phyloP scores from a whole-genome alignment of 345 rosid genomes.

The Isatis tinctoria region DNA sequence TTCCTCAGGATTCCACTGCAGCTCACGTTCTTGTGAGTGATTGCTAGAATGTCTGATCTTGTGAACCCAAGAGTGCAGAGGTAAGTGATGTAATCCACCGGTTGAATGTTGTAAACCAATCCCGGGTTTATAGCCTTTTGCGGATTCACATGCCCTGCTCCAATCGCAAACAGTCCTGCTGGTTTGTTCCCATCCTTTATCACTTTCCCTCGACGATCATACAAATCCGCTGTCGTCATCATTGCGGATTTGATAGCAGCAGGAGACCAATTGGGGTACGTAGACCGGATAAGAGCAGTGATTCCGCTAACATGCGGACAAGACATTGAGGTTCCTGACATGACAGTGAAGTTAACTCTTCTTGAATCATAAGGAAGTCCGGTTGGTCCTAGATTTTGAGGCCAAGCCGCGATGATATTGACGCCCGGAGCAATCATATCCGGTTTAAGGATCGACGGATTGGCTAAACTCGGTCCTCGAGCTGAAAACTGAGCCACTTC shows the following conservation, averaged over 20 bases:
- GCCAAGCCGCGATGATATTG: slow-evolving; percentile 98
- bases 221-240: slow-evolving; percentile 77
- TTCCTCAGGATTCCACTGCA: slow-evolving; percentile 38
- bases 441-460: slow-evolving; percentile 78
- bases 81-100: slow-evolving; percentile 72
- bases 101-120: slow-evolving; percentile 63
- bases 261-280: slow-evolving; percentile 77
- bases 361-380: slow-evolving; percentile 77
- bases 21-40: slow-evolving; percentile 71
- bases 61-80: slow-evolving; percentile 72
- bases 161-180: slow-evolving; percentile 59
- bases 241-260: slow-evolving; percentile 88
- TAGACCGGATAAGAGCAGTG: slow-evolving; percentile 63
- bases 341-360: slow-evolving; percentile 83
- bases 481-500: slow-evolving; percentile 84
- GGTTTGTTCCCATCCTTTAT: slow-evolving; percentile 67
- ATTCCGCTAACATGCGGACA: slow-evolving; percentile 94
- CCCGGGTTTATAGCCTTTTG: slow-evolving; percentile 74
- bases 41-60: slow-evolving; percentile 54
- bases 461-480: slow-evolving; percentile 80
- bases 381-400: slow-evolving; percentile 82
- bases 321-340: slow-evolving; percentile 99
- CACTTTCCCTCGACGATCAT: slow-evolving; percentile 61
- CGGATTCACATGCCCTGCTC: slow-evolving; percentile 93
- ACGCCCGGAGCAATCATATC: slow-evolving; percentile 92